Conservation (phyloP, 495 filamentous ascomycete genomes). For the Penicillium coprophilum region DNA sequence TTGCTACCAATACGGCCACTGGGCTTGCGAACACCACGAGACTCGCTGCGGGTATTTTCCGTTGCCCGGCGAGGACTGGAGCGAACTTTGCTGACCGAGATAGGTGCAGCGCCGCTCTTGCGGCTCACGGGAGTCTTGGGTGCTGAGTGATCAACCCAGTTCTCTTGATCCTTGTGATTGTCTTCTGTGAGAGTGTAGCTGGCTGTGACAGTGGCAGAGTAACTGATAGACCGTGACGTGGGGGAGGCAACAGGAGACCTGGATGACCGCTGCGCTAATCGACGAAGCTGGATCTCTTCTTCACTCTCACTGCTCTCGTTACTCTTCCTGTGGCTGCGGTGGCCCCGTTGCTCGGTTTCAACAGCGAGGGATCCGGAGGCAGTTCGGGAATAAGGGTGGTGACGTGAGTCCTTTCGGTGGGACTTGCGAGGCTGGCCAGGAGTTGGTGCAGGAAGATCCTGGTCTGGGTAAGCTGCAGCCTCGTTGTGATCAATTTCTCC, state of each 20-base stretch:
- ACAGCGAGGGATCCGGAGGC: constrained; percentile 40
- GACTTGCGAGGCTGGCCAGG: constrained; percentile 94
- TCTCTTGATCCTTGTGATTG: constrained; percentile 47
- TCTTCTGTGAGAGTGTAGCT: constrained; percentile 46
- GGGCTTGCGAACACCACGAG: constrained; percentile 78
- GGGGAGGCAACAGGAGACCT: constrained; percentile 48
- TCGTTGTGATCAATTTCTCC: constrained; percentile 88
- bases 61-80: constrained; percentile 62
- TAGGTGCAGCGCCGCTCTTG: constrained; percentile 63
- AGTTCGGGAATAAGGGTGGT: constrained; percentile 54
- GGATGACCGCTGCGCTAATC: constrained; percentile 62
- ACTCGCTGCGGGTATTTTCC: constrained; percentile 49
- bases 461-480: constrained; percentile 53
- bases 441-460: constrained; percentile 89
- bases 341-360: constrained; percentile 43
- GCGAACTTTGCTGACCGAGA: constrained; percentile 72
- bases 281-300: constrained; percentile 72
- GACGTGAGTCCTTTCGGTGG: constrained; percentile 58
- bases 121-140: constrained; percentile 67
- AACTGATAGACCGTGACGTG: constrained; percentile 50
- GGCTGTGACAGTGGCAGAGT: constrained; percentile 47
- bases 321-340: constrained; percentile 36
- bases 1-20: constrained; percentile 90
- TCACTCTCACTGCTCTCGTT: constrained; percentile 65
- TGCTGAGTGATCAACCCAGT: constrained; percentile 42